Evolutionary conservation across 2,329 filamentous ascomycete genomes (phyloP).

Genomic region (Graphiopsis chlorocephala): DNA sequence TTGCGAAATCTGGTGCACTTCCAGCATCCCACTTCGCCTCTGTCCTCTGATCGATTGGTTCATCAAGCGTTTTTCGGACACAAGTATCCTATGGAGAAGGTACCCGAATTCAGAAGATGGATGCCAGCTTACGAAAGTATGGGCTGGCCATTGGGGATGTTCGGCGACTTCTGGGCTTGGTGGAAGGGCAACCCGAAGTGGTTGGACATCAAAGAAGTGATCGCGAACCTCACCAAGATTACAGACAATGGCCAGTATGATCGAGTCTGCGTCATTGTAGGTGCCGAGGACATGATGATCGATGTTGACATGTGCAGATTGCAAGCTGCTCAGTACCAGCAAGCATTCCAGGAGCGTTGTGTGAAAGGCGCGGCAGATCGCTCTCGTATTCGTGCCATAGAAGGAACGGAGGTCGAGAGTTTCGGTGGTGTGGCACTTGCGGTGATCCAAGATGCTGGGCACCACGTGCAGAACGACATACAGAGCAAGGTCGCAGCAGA

Average conservation of each 20-base stretch:
- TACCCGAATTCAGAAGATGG: slow-evolving; percentile 44
- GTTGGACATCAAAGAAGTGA: slow-evolving; percentile 37
- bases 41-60: slow-evolving; percentile 51
- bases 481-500: slow-evolving; percentile 48
- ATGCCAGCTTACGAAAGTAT: slow-evolving; percentile 53
- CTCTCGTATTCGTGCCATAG: neutral
- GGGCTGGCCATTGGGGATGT: slow-evolving; percentile 52
- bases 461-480: slow-evolving; percentile 55
- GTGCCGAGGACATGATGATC: slow-evolving; percentile 44
- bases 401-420: neutral
- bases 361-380: too few species aligned
- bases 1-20: slow-evolving; percentile 48
- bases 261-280: slow-evolving; percentile 42
- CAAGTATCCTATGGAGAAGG: slow-evolving; percentile 39
- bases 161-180: slow-evolving; percentile 42
- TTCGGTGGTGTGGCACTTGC: slow-evolving; percentile 41
- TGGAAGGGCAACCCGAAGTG: slow-evolving; percentile 12
- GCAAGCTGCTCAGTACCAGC: slow-evolving; percentile 41
- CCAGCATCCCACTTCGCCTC: slow-evolving; percentile 52
- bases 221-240: slow-evolving; percentile 37
- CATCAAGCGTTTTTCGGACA: slow-evolving; percentile 52
- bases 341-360: slow-evolving; percentile 27
- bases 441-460: slow-evolving; percentile 46
- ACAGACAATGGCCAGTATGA: slow-evolving; percentile 18
- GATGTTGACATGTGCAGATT: slow-evolving; percentile 37